Evolutionary conservation across 441 rosid genomes (phyloP).

Genomic region (Croton setiger): DNA sequence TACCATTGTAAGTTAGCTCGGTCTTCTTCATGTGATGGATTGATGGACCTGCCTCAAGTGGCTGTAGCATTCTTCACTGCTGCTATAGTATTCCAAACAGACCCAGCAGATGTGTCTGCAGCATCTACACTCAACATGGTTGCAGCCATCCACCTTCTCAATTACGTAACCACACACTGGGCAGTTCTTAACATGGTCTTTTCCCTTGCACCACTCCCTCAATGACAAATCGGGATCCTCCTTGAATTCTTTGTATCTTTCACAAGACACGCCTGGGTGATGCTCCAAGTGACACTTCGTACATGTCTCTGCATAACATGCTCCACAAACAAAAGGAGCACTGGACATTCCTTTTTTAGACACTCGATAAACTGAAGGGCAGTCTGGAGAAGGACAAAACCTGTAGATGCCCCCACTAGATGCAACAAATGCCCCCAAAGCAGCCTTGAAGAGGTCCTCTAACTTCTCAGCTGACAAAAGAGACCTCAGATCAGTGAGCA

Average conservation of each 20-base stretch:
- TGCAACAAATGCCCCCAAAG: slow-evolving; percentile 58
- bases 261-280: slow-evolving; percentile 72
- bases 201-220: slow-evolving; percentile 75
- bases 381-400: slow-evolving; percentile 93
- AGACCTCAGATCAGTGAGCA: slow-evolving; percentile 55
- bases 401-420: slow-evolving; percentile 59
- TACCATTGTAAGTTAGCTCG: not conserved
- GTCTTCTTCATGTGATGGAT: slow-evolving; percentile 27
- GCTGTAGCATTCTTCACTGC: slow-evolving; percentile 54
- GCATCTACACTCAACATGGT: slow-evolving; percentile 75
- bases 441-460: slow-evolving; percentile 80
- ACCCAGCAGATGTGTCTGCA: slow-evolving; percentile 90
- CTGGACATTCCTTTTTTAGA: slow-evolving; percentile 34
- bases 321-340: slow-evolving; percentile 70
- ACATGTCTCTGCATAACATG: slow-evolving; percentile 77
- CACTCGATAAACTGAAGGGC: slow-evolving; percentile 73
- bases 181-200: slow-evolving; percentile 63
- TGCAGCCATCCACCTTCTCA: slow-evolving; percentile 87
- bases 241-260: slow-evolving; percentile 62
- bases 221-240: slow-evolving; percentile 79
- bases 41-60: slow-evolving; percentile 52
- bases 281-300: slow-evolving; percentile 76
- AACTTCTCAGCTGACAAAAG: slow-evolving; percentile 59
- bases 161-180: slow-evolving; percentile 61
- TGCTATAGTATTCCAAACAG: slow-evolving; percentile 42